These are phyloP conservation scores for Hydrangea macrophylla DNA, from an alignment of 148 eudicot species.

Conservation along the genomic window DNA sequence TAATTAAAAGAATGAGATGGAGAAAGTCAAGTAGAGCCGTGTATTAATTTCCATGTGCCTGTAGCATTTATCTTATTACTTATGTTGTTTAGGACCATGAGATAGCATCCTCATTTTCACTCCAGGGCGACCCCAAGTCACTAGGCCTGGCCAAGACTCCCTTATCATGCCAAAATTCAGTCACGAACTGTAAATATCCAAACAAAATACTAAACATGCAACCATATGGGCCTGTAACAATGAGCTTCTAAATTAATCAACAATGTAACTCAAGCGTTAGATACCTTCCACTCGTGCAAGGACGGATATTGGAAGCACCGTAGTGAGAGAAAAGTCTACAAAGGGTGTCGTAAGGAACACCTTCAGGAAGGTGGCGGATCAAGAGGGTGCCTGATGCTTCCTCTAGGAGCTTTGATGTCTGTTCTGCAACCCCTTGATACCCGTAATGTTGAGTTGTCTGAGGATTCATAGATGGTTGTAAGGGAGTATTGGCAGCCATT, in stretches of 20 bases:
- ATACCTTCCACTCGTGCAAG: constrained; percentile 57
- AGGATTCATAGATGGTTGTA: constrained; percentile 16
- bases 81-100: background rate
- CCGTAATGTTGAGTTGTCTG: constrained; percentile 7
- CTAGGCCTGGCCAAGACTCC: no score
- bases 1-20: no score
- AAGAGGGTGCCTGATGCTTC: constrained; percentile 46
- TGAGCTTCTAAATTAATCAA: background rate
- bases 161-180: no score
- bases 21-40: no score
- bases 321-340: constrained; percentile 75
- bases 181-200: no score
- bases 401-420: constrained; percentile 19
- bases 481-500: constrained; percentile 19
- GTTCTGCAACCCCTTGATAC: constrained; percentile 12
- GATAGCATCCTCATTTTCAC: background rate
- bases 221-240: background rate
- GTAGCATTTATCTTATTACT: background rate
- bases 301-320: constrained; percentile 69
- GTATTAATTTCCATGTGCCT: background rate
- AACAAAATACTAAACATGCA: background rate
- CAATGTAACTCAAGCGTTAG: no score
- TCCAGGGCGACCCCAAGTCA: background rate
- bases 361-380: constrained; percentile 85
- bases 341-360: constrained; percentile 66